Conservation (phyloP, 2,329 filamentous ascomycete species). For the Huntiella moniliformis region DNA sequence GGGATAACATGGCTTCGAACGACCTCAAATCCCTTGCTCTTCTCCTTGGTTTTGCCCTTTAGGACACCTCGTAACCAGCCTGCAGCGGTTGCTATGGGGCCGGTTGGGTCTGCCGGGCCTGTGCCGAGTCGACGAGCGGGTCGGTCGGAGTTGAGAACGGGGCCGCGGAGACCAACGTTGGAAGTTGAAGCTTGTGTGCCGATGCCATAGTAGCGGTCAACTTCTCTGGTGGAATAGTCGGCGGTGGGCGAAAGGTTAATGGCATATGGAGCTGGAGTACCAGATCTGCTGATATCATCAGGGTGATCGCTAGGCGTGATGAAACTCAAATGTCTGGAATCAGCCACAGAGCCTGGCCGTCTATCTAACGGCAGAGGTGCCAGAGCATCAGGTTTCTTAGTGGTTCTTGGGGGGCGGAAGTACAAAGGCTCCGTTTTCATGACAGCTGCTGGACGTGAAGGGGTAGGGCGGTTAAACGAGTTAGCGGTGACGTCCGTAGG, state of each 20-base stretch:
- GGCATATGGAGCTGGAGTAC: slow-evolving; percentile 25
- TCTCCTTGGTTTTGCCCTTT: slow-evolving; percentile 76
- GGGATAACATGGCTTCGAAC: slow-evolving; percentile 79
- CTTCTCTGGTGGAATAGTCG: slow-evolving; percentile 85
- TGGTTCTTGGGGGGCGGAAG: slow-evolving; percentile 62
- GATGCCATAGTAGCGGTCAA: slow-evolving; percentile 92
- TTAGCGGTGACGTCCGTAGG: slow-evolving; percentile 51
- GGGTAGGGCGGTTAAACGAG: slow-evolving; percentile 45
- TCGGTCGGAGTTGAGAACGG: slow-evolving; percentile 63
- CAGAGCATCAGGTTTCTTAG: slow-evolving; percentile 39
- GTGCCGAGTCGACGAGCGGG: slow-evolving; percentile 76
- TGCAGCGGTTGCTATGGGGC: slow-evolving; percentile 71
- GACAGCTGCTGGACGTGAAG: slow-evolving; percentile 25
- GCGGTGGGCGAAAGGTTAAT: slow-evolving; percentile 32
- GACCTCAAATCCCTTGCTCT: slow-evolving; percentile 91
- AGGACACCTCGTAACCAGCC: slow-evolving; percentile 74
- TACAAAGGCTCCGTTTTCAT: slow-evolving; percentile 53
- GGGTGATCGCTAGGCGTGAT: slow-evolving; percentile 20
- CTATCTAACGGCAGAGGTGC: slow-evolving; percentile 11
- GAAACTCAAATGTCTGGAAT: slow-evolving; percentile 23
- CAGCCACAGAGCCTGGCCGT: slow-evolving; percentile 17
- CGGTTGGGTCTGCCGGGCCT: slow-evolving; percentile 84
- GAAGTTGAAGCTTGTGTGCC: background rate
- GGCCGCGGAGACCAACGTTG: slow-evolving; percentile 37
- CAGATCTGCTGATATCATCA: slow-evolving; percentile 25